Evolutionary conservation across 2,329 filamentous ascomycete genomes (phyloP).

Genomic region (Verticillium tricorpus): DNA sequence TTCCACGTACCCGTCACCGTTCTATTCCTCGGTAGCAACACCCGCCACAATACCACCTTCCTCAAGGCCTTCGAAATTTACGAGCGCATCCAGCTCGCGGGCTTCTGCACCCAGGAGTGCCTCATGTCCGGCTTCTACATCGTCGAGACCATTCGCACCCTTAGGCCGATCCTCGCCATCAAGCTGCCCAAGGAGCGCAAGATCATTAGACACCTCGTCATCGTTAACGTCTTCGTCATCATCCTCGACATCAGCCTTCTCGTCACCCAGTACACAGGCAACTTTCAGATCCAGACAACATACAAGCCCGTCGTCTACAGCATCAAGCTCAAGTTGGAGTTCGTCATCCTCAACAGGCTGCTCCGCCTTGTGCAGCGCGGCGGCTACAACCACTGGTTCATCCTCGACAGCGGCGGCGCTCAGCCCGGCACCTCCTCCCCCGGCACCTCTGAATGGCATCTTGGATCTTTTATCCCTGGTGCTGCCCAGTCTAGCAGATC

Average conservation of each 20-base stretch:
- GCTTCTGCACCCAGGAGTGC: conserved; percentile 52
- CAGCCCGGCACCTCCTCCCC: background rate
- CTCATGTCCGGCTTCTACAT: conserved; percentile 51
- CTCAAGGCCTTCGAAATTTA: conserved; percentile 33
- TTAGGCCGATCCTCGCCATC: conserved; percentile 18
- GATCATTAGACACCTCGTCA: conserved; percentile 32
- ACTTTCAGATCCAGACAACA: conserved; percentile 20
- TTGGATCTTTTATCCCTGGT: background rate
- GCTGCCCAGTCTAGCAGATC: background rate
- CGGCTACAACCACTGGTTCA: background rate
- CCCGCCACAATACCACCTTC: conserved; percentile 15
- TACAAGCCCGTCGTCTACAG: conserved; percentile 13
- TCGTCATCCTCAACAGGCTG: conserved; percentile 39
- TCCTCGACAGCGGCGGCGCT: background rate
- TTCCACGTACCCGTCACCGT: conserved; percentile 45
- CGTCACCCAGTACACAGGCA: conserved; percentile 29
- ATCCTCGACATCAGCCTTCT: conserved; percentile 33
- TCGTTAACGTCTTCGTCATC: conserved; percentile 34
- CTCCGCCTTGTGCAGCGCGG: background rate
- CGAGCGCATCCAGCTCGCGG: conserved; percentile 52
- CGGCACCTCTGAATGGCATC: background rate
- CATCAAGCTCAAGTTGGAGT: conserved; percentile 34
- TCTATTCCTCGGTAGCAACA: conserved; percentile 38
- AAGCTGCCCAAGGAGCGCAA: conserved; percentile 34
- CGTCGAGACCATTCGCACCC: conserved; percentile 36